A percentile compares a stretch with the other conserved stretches of the same genome.
phyloP scores from a whole-genome alignment of 2,329 filamentous ascomycete genomes.

The Fusarium tupiense region DNA sequence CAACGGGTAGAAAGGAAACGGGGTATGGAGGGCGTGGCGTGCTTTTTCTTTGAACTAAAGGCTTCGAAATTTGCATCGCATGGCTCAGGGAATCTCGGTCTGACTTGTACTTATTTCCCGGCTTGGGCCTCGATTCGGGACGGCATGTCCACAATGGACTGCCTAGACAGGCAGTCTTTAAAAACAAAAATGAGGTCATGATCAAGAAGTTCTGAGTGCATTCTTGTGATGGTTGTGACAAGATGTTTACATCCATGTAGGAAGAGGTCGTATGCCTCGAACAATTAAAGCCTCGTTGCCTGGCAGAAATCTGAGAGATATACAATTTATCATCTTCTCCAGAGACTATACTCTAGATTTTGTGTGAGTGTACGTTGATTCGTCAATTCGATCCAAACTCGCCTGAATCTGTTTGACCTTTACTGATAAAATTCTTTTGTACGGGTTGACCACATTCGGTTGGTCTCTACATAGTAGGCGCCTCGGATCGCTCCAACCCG shows the following conservation, averaged over 20 bases:
- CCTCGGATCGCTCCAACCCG: conserved; percentile 29
- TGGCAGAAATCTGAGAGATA: not conserved
- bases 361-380: not conserved
- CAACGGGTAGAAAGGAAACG: conserved; percentile 49
- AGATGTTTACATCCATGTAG: not conserved
- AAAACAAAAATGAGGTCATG: conserved; percentile 53
- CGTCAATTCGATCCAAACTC: not conserved
- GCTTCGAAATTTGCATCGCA: conserved; percentile 52
- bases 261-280: not conserved
- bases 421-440: not conserved
- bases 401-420: not conserved
- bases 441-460: conserved; percentile 9
- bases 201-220: conserved; percentile 40
- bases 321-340: not conserved
- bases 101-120: conserved; percentile 52
- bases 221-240: not conserved
- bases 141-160: conserved; percentile 47
- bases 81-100: conserved; percentile 52
- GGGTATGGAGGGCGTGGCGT: conserved; percentile 51
- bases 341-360: not conserved
- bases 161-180: conserved; percentile 47
- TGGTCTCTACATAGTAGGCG: conserved; percentile 2
- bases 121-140: conserved; percentile 51
- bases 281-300: not conserved
- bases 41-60: conserved; percentile 49